A percentile compares a stretch with the other conserved stretches of the same genome.
Evolutionary conservation across 2,329 filamentous ascomycete genomes (phyloP).

Genomic region (Fusarium nelsonii): DNA sequence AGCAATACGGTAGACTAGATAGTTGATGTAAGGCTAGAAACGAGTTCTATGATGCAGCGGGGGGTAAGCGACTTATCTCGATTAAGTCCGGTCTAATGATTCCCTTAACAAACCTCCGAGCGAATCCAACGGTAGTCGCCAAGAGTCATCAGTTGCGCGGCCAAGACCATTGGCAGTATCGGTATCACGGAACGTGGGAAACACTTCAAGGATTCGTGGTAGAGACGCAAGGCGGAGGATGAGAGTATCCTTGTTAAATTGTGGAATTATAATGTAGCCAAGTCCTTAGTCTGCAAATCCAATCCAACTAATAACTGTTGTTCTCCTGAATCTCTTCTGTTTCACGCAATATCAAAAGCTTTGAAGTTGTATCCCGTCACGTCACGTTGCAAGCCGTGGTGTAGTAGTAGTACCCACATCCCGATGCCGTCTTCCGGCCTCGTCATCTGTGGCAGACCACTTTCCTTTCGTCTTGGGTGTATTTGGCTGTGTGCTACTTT

Average conservation of each 20-base stretch:
- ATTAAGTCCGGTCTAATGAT: neutral
- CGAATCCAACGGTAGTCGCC: slow-evolving; percentile 15
- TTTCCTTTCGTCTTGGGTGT: neutral
- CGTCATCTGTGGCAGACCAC: slow-evolving; percentile 29
- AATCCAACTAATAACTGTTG: neutral
- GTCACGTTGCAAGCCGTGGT: slow-evolving; percentile 8
- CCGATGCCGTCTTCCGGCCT: slow-evolving; percentile 40
- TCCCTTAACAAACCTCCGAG: slow-evolving; percentile 10
- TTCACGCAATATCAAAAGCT: slow-evolving; percentile 11
- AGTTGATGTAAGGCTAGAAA: slow-evolving; percentile 3
- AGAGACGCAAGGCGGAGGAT: slow-evolving; percentile 4
- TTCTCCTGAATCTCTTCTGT: slow-evolving; percentile 15
- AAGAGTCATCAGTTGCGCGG: slow-evolving; percentile 35
- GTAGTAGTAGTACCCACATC: slow-evolving; percentile 34
- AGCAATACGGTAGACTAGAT: neutral
- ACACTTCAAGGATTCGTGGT: slow-evolving; percentile 10
- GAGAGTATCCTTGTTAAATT: slow-evolving; percentile 10
- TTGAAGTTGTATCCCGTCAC: slow-evolving; percentile 10
- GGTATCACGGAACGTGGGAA: slow-evolving; percentile 32
- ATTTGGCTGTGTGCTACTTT: neutral
- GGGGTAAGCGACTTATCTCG: slow-evolving; percentile 24
- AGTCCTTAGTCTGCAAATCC: slow-evolving; percentile 3
- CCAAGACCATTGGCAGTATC: slow-evolving; percentile 26
- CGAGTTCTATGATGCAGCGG: slow-evolving; percentile 2
- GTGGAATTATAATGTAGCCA: slow-evolving; percentile 27